Percentiles rank a stretch among this genome's conserved stretches.
These are phyloP conservation scores for Fusarium succisae DNA, from an alignment of 2,329 filamentous ascomycete genomes.

Conservation along the genomic window DNA sequence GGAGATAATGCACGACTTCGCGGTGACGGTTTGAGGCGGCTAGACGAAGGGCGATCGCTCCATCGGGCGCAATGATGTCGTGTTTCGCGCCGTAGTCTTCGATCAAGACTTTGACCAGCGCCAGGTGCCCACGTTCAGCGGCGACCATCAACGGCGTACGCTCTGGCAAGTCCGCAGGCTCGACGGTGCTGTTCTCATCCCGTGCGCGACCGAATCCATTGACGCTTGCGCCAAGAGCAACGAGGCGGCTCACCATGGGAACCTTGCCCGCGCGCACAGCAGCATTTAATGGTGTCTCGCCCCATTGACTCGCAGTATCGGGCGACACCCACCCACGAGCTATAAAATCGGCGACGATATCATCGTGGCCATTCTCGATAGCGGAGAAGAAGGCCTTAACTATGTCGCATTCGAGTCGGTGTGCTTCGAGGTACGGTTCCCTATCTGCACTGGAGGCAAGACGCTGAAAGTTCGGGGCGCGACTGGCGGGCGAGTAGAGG, in stretches of 20 bases:
- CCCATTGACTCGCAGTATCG: constrained; percentile 43
- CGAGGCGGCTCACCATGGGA: constrained; percentile 48
- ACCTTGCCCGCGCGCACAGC: constrained; percentile 46
- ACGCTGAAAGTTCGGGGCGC: neutral
- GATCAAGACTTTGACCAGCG: constrained; percentile 53
- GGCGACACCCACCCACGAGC: constrained; percentile 50
- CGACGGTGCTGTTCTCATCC: neutral
- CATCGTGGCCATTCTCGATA: constrained; percentile 41
- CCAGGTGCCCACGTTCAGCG: constrained; percentile 51
- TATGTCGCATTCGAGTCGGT: constrained; percentile 39
- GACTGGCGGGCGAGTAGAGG: constrained; percentile 1
- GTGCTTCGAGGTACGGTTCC: constrained; percentile 7
- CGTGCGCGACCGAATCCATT: constrained; percentile 39
- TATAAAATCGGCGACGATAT: constrained; percentile 45
- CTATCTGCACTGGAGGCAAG: neutral
- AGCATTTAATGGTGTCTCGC: constrained; percentile 49
- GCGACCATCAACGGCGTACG: constrained; percentile 59
- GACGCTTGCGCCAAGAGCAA: constrained; percentile 49
- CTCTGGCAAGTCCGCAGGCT: constrained; percentile 29
- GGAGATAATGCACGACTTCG: constrained; percentile 56
- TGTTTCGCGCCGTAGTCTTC: constrained; percentile 55
- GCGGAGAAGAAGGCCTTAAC: constrained; percentile 45
- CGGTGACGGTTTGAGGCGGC: constrained; percentile 53
- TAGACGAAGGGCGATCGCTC: constrained; percentile 56
- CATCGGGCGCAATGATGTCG: constrained; percentile 55